Evolutionary conservation across 192 early-diverging fungal species (phyloP), one percentile per base, ranked within the genome.

Genomic region (Endogone sp.): DNA sequence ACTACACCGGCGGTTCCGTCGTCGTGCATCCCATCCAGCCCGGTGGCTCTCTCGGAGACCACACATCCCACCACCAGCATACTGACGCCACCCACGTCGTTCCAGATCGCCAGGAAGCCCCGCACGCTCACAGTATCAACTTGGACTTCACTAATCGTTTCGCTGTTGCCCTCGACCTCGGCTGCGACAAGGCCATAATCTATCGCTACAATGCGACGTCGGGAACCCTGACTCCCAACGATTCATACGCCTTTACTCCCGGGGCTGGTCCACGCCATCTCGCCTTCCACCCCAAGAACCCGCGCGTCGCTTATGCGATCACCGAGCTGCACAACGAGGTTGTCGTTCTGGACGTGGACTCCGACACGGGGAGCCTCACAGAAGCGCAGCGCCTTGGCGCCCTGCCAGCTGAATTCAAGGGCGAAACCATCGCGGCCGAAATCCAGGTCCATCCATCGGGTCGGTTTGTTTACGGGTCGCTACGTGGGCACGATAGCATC

Each of bases 261-360:
- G 76, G 76, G 9, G 55, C 72, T 8, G 76, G 76, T 2, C 76
- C 76, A 1, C 72, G 76, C 4, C 76, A 78, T 61, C 37, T 78
- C 8, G 61, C 49, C 4, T 74, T 78, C 57, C 57, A 68, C 4
- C 76, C 76, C 13, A 66, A 67, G 32, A 74, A 71, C 29, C 25
- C 62, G 11, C 37, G 65, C 29, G 63, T 67, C 24, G 66, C 64
- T 23, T 78, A 74, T 65, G 76, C 72, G 1, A 37, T 78, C 2
- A 54, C 64, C 25, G 76, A 78, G 58, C 31, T 78, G 6, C 58
- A 56, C 27, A 78, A 78, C 31, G 66, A 71, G 3, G 26, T 78
- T 10, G 66, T 62, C 16, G 69, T 74, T 60, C 65, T 78, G 22
- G 76, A 78, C 44, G 67, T 78, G 13, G 63, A 78, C 56, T 60